Percentiles rank a stretch among this genome's conserved stretches.
Conservation (phyloP, 192 early-diverging fungal genomes). For the Podila verticillata region DNA sequence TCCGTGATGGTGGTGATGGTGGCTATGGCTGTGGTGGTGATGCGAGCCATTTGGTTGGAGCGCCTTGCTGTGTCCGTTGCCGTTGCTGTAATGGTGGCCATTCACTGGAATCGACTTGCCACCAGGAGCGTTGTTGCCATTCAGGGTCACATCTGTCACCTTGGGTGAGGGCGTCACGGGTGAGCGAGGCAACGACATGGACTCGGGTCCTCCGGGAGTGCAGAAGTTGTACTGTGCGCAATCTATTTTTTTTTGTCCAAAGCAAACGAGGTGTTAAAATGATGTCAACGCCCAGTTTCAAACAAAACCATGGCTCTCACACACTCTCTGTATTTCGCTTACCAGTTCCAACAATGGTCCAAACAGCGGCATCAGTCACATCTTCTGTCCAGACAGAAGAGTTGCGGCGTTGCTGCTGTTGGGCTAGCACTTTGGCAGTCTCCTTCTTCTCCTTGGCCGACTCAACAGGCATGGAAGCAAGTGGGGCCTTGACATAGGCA, state of each 20-base stretch:
- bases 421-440: slow-evolving; percentile 20
- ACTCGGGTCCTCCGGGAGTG: slow-evolving; percentile 54
- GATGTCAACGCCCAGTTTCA: too few species aligned
- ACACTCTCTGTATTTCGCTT: slow-evolving; percentile 13
- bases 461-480: not conserved
- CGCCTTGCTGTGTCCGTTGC: slow-evolving; percentile 17
- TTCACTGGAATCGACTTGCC: slow-evolving; percentile 29
- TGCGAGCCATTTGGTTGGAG: slow-evolving; percentile 13
- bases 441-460: slow-evolving; percentile 26
- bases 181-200: slow-evolving; percentile 43
- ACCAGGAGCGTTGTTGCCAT: slow-evolving; percentile 12
- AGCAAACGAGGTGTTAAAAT: not conserved
- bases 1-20: slow-evolving; percentile 25
- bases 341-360: slow-evolving; percentile 93
- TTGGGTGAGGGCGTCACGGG: slow-evolving; percentile 39
- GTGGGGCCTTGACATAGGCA: slow-evolving; percentile 5
- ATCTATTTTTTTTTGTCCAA: slow-evolving; percentile 33
- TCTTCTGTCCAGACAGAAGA: slow-evolving; percentile 77
- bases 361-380: slow-evolving; percentile 89
- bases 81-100: slow-evolving; percentile 1
- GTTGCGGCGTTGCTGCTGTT: slow-evolving; percentile 33
- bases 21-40: slow-evolving; percentile 8
- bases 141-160: slow-evolving; percentile 26
- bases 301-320: slow-evolving; percentile 39
- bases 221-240: slow-evolving; percentile 66